A percentile compares a stretch with the other conserved stretches of the same genome.
Evolutionary conservation across 2,329 filamentous ascomycete genomes (phyloP).

Genomic region (Pseudogymnoascus sp.): DNA sequence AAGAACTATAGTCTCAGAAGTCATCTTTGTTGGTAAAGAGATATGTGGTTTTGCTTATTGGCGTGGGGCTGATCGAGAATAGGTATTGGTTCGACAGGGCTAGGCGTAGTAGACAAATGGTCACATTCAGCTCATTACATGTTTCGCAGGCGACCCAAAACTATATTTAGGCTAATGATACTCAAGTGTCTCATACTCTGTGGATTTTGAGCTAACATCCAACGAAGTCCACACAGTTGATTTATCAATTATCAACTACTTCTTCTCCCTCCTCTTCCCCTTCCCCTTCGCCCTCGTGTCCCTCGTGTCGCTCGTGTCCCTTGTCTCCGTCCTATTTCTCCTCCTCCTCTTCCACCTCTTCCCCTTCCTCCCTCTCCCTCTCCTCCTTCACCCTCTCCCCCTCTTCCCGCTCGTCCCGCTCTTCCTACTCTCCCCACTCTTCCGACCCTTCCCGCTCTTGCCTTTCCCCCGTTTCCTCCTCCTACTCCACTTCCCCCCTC

Average conservation of each 20-base stretch:
- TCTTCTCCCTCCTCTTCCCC: neutral
- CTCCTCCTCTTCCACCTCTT: neutral
- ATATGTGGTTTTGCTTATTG: neutral
- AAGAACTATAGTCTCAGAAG: neutral
- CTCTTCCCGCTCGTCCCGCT: neutral
- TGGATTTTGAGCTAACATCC: neutral
- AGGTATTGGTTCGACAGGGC: neutral
- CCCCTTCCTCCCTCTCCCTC: neutral
- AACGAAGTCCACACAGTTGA: neutral
- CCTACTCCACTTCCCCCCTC: neutral
- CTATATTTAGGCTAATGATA: neutral
- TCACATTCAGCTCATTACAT: neutral
- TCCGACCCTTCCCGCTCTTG: no score
- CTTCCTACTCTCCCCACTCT: neutral
- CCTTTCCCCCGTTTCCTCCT: neutral
- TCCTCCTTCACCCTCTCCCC: neutral
- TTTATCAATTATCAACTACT: neutral
- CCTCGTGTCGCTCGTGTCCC: neutral
- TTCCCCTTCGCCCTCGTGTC: neutral
- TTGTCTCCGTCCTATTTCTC: neutral
- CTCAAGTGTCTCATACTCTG: neutral
- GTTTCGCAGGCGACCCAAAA: neutral
- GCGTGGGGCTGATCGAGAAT: neutral
- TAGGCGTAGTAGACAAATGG: neutral
- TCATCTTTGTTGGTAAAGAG: neutral